Conservation (phyloP, 306 rosid species). For the Glycine latifolia region DNA sequence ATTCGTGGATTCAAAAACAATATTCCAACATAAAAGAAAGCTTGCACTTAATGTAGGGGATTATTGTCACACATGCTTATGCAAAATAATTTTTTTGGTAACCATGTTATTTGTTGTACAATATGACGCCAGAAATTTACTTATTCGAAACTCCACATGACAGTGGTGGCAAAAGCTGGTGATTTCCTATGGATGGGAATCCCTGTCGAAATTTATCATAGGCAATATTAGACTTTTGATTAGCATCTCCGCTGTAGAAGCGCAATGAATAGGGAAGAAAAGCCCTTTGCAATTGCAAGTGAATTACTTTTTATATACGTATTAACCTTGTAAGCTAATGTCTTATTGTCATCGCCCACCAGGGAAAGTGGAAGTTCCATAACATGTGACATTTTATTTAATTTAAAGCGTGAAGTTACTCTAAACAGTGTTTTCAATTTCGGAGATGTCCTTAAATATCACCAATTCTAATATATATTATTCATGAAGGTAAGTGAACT, state of each 20-base stretch:
- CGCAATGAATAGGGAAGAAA: neutral
- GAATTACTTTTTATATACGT: too few relatives aligned
- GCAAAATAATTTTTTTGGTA: neutral
- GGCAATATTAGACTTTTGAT: conserved; percentile 33
- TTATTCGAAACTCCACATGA: neutral
- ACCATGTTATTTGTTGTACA: too few relatives aligned
- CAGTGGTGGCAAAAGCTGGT: conserved; percentile 4
- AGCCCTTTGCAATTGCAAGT: neutral
- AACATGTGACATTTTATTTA: conserved; percentile 34
- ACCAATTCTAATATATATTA: neutral
- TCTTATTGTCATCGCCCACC: conserved; percentile 39
- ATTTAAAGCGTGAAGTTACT: conserved; percentile 28
- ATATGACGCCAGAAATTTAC: conserved; percentile 7
- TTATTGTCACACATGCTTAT: neutral
- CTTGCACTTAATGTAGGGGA: neutral
- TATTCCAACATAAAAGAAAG: too few relatives aligned
- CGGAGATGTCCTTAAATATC: conserved; percentile 11
- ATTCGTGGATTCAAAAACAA: too few relatives aligned
- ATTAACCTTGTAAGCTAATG: too few relatives aligned
- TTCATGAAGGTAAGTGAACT: neutral
- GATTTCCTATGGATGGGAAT: conserved; percentile 19
- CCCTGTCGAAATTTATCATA: neutral
- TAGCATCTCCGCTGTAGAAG: conserved; percentile 19
- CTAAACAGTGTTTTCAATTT: conserved; percentile 31
- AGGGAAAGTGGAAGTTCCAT: conserved; percentile 19